These are phyloP conservation scores for Acacia crassicarpa DNA, from an alignment of 306 rosid species.

Conservation along the genomic window DNA sequence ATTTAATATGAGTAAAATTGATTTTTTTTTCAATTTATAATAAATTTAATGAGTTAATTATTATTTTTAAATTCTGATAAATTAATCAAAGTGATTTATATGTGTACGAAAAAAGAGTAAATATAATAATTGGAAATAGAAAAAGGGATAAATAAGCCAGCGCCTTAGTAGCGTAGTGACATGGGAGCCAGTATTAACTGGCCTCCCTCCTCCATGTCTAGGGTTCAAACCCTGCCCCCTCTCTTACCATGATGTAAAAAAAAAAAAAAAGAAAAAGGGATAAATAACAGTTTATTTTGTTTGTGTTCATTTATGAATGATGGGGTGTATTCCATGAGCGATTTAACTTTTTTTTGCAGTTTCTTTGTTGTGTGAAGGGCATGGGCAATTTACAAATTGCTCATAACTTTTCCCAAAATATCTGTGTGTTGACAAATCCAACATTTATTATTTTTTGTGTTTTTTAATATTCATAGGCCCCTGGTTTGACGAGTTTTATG, in stretches of 20 bases:
- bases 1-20: no score
- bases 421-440: slow-evolving; percentile 27
- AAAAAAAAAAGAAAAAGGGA: neutral
- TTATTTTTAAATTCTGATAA: no score
- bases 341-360: slow-evolving; percentile 7
- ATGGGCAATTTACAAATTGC: neutral
- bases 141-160: no score
- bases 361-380: neutral
- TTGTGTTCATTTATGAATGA: slow-evolving; percentile 31
- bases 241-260: no score
- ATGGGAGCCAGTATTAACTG: no score
- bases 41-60: no score
- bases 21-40: no score
- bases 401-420: slow-evolving; percentile 34
- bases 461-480: neutral
- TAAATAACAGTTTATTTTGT: slow-evolving; percentile 37
- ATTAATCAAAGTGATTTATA: no score
- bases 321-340: slow-evolving; percentile 24
- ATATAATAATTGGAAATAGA: neutral
- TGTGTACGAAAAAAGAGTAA: no score
- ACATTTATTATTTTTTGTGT: neutral
- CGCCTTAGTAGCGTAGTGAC: no score
- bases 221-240: no score
- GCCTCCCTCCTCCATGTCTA: no score
- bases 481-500: neutral